These are phyloP conservation scores for Abortiporus biennis DNA, from an alignment of 1,284 basidiomycete species.

Conservation along the genomic window DNA sequence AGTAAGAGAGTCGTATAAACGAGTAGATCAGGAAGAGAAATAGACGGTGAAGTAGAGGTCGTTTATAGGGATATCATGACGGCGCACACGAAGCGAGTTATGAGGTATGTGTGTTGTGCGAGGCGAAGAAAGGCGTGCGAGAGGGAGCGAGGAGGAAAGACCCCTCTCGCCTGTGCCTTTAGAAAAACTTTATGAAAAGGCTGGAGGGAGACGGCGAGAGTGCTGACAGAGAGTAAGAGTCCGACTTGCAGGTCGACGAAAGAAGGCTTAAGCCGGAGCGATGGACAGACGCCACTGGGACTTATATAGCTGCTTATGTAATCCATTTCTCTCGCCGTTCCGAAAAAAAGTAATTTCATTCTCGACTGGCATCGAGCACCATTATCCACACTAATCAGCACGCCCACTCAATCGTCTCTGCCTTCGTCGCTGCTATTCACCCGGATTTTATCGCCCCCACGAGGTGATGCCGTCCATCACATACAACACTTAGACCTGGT, in stretches of 20 bases:
- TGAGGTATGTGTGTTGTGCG: too few species aligned
- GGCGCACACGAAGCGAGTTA: conserved; percentile 19
- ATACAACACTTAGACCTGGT: conserved; percentile 9
- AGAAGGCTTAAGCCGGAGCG: conserved; percentile 12
- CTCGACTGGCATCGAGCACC: too few species aligned
- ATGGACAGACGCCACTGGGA: neutral
- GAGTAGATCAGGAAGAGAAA: conserved; percentile 10
- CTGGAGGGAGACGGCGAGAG: conserved; percentile 11
- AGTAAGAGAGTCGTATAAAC: conserved; percentile 8
- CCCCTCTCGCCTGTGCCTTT: conserved; percentile 26
- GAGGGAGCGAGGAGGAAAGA: conserved; percentile 23
- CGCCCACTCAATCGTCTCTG: too few species aligned
- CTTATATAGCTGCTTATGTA: conserved; percentile 3
- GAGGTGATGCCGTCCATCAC: conserved; percentile 18
- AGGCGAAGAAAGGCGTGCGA: conserved; percentile 13
- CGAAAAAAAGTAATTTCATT: too few species aligned
- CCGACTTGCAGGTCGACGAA: conserved; percentile 11
- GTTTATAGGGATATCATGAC: conserved; percentile 32
- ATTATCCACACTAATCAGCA: too few species aligned
- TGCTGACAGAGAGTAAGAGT: conserved; percentile 12
- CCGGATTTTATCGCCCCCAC: conserved; percentile 19
- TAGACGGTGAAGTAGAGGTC: conserved; percentile 8
- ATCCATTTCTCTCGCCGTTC: too few species aligned
- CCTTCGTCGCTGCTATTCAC: too few species aligned
- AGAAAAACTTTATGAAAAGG: conserved; percentile 10